Base-by-base conservation (phyloP, 768 basidiomycete species). In the Mycena polygramma region DNA sequence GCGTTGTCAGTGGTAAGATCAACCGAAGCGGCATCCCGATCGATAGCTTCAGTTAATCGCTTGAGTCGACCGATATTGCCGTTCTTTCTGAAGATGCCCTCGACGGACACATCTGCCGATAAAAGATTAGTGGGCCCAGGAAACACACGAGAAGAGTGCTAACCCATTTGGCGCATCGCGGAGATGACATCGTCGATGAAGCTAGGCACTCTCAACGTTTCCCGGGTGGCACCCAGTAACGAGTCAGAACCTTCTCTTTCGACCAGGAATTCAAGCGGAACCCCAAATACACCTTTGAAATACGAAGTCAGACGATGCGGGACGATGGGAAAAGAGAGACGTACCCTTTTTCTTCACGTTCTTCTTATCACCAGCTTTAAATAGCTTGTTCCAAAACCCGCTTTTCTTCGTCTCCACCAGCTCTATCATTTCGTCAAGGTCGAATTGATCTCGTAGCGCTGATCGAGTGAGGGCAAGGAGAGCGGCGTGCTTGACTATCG, bases 101-200 rank as follows among this genome's bases (percentile, higher is more conserved):
- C 98, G 48, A 99, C 88, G 11, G 98, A 99, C 95, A 99, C 96
- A 83, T 99, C 98, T 99, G 73, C 4, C 41, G 60, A n/a, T 60
- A 43, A 54, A 39, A 39, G 30, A 52, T 71, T 7, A 55, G 48
- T n/a, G 37, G 26, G 46, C 57, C n/a, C 24, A 43, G 11, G 24
- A 69, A 8, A 15, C 20, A 17, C 24, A 26, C 9, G 30, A 30
- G 30, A 17, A 48, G 11, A 17, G 11, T 20, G 82, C 92, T 72
- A 66, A 98, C 97, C 97, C 98, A 99, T 99, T 80, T 98, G 97
- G 77, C 94, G 88, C 98, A 99, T 99, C 14, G 98, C 96, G 59
- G 96, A 97, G 54, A 99, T 90, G 68, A 98, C 95, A 77, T 99
- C 98, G 79, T 99, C 98, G 66, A 99, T 94, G 79, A 99, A 98